A percentile compares a stretch with the other conserved stretches of the same genome.
Conservation (phyloP, 179 eudicot species). For the Gypsophila paniculata region DNA sequence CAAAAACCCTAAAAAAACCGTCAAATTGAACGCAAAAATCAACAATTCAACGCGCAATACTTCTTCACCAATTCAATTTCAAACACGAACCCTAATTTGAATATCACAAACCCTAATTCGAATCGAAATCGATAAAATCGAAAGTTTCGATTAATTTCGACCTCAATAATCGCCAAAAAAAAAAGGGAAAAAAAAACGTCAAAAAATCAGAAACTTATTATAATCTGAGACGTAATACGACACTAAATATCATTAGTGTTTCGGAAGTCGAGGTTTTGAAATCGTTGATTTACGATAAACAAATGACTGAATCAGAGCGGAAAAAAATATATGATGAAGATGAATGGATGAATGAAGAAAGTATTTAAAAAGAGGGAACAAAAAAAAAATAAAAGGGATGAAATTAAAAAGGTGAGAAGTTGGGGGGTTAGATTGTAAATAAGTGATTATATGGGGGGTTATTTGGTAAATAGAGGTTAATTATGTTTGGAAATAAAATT, state of each 20-base stretch:
- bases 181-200: too few relatives aligned
- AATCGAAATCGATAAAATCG: conserved; percentile 2
- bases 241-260: too few relatives aligned
- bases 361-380: conserved; percentile 19
- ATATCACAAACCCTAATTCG: neutral
- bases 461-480: conserved; percentile 14
- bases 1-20: conserved; percentile 20
- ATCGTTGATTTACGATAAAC: neutral
- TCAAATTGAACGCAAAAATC: neutral
- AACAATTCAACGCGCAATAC: conserved; percentile 6
- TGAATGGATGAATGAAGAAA: conserved; percentile 11
- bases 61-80: neutral
- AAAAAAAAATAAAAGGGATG: conserved; percentile 17
- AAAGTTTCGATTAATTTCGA: neutral
- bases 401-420: neutral
- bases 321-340: neutral
- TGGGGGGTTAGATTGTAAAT: neutral
- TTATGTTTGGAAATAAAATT: too few relatives aligned
- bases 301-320: conserved; percentile 6
- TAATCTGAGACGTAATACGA: neutral
- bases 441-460: conserved; percentile 13
- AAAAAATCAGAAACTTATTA: neutral
- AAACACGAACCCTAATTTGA: neutral
- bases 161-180: neutral
- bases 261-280: neutral